Evolutionary conservation across 495 filamentous ascomycete genomes (phyloP).

Genomic region (Penicillium canescens): DNA sequence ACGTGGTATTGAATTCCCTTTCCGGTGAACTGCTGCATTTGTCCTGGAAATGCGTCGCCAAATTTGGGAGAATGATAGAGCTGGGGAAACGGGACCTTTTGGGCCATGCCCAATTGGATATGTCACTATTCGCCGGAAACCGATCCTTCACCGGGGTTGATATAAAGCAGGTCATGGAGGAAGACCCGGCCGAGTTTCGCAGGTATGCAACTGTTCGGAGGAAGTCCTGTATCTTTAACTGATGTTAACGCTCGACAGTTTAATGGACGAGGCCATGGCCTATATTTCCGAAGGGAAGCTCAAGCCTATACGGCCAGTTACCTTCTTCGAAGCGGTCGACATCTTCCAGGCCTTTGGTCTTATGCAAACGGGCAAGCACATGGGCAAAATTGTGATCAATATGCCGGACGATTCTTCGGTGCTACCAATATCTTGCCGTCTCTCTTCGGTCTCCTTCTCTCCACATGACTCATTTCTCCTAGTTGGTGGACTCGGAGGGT

Average conservation of each 20-base stretch:
- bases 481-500: slow-evolving; percentile 60
- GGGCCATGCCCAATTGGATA: not conserved
- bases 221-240: too few relatives aligned
- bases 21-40: slow-evolving; percentile 29
- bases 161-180: not conserved
- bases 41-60: slow-evolving; percentile 30
- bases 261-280: too few relatives aligned
- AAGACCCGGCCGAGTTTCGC: too few relatives aligned
- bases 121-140: not conserved
- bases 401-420: not conserved
- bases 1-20: slow-evolving; percentile 37
- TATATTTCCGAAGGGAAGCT: too few relatives aligned
- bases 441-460: too few relatives aligned
- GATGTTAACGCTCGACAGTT: too few relatives aligned
- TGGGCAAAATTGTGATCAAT: slow-evolving; percentile 16
- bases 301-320: too few relatives aligned
- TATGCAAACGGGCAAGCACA: too few relatives aligned
- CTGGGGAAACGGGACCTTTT: slow-evolving; percentile 23
- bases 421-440: too few relatives aligned
- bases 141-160: not conserved
- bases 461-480: slow-evolving; percentile 56
- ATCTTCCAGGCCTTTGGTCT: too few relatives aligned
- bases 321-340: too few relatives aligned
- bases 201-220: too few relatives aligned
- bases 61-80: slow-evolving; percentile 19